These are phyloP conservation scores for Pascua guehoae DNA, from an alignment of 1,284 basidiomycete genomes.

Conservation along the genomic window DNA sequence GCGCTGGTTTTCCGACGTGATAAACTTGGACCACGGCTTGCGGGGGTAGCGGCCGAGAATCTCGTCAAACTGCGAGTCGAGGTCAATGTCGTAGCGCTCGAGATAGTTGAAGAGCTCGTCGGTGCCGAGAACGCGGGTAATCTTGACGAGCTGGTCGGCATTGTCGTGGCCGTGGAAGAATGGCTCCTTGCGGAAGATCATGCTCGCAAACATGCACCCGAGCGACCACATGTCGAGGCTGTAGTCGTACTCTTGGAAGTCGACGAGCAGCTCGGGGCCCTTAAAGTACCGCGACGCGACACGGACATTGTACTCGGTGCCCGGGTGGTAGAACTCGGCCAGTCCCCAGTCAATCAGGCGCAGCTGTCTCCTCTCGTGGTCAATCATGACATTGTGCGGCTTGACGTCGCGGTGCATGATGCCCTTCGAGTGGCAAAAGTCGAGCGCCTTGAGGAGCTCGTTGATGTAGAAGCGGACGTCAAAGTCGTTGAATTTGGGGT, in stretches of 20 bases:
- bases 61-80: slow-evolving; percentile 86
- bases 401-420: slow-evolving; percentile 99
- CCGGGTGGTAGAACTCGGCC: slow-evolving; percentile 97
- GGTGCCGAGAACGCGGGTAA: slow-evolving; percentile 94
- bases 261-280: slow-evolving; percentile 92
- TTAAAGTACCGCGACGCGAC: slow-evolving; percentile 98
- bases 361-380: slow-evolving; percentile 93
- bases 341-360: slow-evolving; percentile 98
- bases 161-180: slow-evolving; percentile 99
- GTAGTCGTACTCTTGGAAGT: slow-evolving; percentile 98
- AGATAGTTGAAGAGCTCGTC: slow-evolving; percentile 83
- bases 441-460: slow-evolving; percentile 94
- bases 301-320: slow-evolving; percentile 96
- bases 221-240: slow-evolving; percentile 97
- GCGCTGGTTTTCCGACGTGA: slow-evolving; percentile 89
- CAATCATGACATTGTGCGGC: slow-evolving; percentile 99
- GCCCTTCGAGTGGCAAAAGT: slow-evolving; percentile 96
- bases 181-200: slow-evolving; percentile 99
- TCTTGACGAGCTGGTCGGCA: slow-evolving; percentile 98
- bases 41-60: slow-evolving; percentile 84
- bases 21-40: slow-evolving; percentile 91
- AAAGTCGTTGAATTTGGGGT: slow-evolving; percentile 89
- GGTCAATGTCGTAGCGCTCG: slow-evolving; percentile 89
- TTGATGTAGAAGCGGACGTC: slow-evolving; percentile 97
- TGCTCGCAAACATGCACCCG: slow-evolving; percentile 98